Evolutionary conservation across 2,329 filamentous ascomycete genomes (phyloP).

Genomic region (Sarocladium oryzae): DNA sequence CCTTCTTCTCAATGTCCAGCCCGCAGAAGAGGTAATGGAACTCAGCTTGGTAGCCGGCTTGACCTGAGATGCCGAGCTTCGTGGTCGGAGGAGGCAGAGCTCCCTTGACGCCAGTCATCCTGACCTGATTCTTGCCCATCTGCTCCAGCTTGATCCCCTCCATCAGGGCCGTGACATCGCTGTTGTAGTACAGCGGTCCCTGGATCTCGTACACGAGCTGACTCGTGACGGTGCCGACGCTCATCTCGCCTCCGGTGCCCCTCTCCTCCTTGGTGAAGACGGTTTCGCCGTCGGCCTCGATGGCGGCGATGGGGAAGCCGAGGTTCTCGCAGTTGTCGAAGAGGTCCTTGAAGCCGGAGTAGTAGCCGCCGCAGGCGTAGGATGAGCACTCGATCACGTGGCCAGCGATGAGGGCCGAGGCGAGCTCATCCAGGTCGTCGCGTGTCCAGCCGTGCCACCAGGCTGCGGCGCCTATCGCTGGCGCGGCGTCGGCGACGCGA

Average conservation of each 20-base stretch:
- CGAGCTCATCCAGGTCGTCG: slow-evolving; percentile 38
- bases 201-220: slow-evolving; percentile 38
- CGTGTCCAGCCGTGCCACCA: slow-evolving; percentile 47
- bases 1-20: slow-evolving; percentile 34
- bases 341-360: slow-evolving; percentile 35
- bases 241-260: slow-evolving; percentile 27
- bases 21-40: slow-evolving; percentile 34
- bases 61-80: slow-evolving; percentile 33
- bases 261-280: slow-evolving; percentile 28
- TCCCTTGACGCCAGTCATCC: slow-evolving; percentile 27
- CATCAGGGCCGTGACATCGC: slow-evolving; percentile 32
- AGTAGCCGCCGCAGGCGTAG: slow-evolving; percentile 48
- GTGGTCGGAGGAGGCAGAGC: slow-evolving; percentile 25
- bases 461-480: slow-evolving; percentile 46
- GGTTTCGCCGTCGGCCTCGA: slow-evolving; percentile 22
- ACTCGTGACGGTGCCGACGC: slow-evolving; percentile 16
- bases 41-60: slow-evolving; percentile 35
- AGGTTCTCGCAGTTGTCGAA: slow-evolving; percentile 17
- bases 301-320: slow-evolving; percentile 27
- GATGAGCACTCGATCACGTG: slow-evolving; percentile 47
- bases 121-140: slow-evolving; percentile 23
- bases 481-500: slow-evolving; percentile 38
- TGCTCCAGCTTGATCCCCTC: slow-evolving; percentile 40
- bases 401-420: slow-evolving; percentile 40
- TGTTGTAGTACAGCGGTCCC: slow-evolving; percentile 33